phyloP scores from a whole-genome alignment of 2,329 filamentous ascomycete species.

The Aphanoascus verrucosus region DNA sequence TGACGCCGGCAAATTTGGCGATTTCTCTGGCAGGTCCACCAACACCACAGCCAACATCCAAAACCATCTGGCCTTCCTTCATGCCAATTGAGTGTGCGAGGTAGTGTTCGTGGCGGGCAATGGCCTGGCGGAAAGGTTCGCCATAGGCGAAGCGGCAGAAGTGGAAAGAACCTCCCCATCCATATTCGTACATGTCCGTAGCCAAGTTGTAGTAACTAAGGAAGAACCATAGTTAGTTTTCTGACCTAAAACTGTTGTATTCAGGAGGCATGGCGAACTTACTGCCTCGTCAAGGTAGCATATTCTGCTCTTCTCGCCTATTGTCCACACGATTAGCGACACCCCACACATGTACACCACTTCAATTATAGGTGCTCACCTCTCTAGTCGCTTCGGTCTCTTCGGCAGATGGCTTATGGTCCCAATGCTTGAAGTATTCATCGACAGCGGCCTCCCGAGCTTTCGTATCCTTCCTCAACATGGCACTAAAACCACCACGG shows the following conservation, averaged over 20 bases:
- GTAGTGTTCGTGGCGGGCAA: conserved; percentile 96
- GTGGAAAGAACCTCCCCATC: conserved; percentile 93
- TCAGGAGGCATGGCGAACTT: conserved; percentile 37
- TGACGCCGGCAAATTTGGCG: conserved; percentile 82
- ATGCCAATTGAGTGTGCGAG: conserved; percentile 82
- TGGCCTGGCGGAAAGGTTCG: conserved; percentile 81
- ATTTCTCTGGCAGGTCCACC: conserved; percentile 93
- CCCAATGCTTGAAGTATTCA: conserved; percentile 95
- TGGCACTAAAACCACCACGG: conserved; percentile 64
- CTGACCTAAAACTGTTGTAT: too few species aligned
- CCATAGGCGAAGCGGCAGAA: conserved; percentile 86
- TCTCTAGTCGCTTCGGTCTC: conserved; percentile 78
- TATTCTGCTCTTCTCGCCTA: conserved; percentile 77
- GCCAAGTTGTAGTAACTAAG: conserved; percentile 86
- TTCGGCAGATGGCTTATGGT: conserved; percentile 64
- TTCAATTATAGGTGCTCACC: conserved; percentile 38
- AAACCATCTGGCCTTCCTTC: conserved; percentile 73
- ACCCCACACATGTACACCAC: background rate
- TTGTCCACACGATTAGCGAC: conserved; percentile 4
- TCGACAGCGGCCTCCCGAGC: conserved; percentile 75
- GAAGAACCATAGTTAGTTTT: background rate
- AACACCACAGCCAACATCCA: conserved; percentile 95
- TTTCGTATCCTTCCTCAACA: conserved; percentile 69
- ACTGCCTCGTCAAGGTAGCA: conserved; percentile 86
- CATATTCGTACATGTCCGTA: conserved; percentile 94